A percentile compares a stretch with the other conserved stretches of the same genome.
These are phyloP conservation scores for Plasmodium gaboni DNA, from an alignment of 169 alveolate genomes.

Conservation along the genomic window DNA sequence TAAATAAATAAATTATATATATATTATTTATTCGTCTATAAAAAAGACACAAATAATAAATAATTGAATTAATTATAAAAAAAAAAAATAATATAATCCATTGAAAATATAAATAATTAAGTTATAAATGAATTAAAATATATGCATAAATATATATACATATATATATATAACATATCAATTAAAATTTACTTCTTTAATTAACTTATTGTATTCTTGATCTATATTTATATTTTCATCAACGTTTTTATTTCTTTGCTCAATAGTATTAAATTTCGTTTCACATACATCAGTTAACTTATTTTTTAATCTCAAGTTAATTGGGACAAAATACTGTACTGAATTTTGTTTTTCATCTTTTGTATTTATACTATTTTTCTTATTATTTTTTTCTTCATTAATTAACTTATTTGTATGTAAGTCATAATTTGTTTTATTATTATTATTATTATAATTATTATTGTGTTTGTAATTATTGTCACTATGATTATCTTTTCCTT, in stretches of 20 bases:
- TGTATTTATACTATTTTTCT: background rate
- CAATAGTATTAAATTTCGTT: conserved; percentile 44
- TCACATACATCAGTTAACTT: conserved; percentile 61
- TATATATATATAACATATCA: background rate
- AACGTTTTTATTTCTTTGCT: background rate
- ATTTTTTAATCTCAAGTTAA: conserved; percentile 66
- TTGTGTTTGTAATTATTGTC: conserved; percentile 14
- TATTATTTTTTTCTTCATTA: conserved; percentile 4
- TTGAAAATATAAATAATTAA: background rate
- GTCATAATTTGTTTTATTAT: conserved; percentile 18
- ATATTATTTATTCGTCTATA: background rate
- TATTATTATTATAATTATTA: background rate
- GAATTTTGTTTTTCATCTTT: background rate
- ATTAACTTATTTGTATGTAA: background rate
- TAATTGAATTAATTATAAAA: background rate
- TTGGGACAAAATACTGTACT: conserved; percentile 63
- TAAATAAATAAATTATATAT: background rate
- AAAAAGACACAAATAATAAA: too few species aligned
- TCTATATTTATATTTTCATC: conserved; percentile 53
- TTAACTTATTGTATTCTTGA: conserved; percentile 51
- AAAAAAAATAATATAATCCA: background rate
- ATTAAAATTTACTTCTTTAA: conserved; percentile 58
- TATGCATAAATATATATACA: background rate
- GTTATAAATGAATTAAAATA: background rate
- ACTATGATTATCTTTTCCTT: background rate